phyloP scores from a whole-genome alignment of 1,284 basidiomycete genomes.

The Naganishia liquefaciens region DNA sequence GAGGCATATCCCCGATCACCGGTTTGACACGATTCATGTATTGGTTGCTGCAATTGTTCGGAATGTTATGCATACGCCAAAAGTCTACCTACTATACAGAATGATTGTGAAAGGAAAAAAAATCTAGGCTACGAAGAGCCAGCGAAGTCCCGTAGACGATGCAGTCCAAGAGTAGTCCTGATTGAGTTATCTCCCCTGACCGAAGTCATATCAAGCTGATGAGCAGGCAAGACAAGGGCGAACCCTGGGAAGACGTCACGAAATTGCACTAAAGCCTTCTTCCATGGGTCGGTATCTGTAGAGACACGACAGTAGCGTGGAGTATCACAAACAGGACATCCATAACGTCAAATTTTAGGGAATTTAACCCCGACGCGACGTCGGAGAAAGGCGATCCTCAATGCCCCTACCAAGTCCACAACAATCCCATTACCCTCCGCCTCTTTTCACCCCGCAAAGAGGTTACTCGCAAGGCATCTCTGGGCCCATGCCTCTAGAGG shows the following conservation, averaged over 20 bases:
- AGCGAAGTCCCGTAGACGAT: constrained; percentile 37
- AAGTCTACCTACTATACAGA: constrained; percentile 20
- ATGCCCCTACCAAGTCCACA: constrained; percentile 34
- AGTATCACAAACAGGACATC: constrained; percentile 6
- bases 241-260: constrained; percentile 48
- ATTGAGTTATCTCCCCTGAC: constrained; percentile 52
- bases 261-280: constrained; percentile 57
- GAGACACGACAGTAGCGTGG: constrained; percentile 27
- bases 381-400: constrained; percentile 31
- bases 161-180: constrained; percentile 57
- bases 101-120: constrained; percentile 37
- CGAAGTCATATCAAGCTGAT: constrained; percentile 20
- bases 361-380: constrained; percentile 22
- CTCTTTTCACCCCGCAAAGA: constrained; percentile 21
- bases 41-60: background rate
- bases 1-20: constrained; percentile 2
- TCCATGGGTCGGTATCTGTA: constrained; percentile 31
- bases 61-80: background rate
- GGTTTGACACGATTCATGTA: background rate
- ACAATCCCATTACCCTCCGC: constrained; percentile 27
- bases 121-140: constrained; percentile 50
- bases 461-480: constrained; percentile 26
- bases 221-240: constrained; percentile 16
- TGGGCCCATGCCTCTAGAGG: constrained; percentile 18
- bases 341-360: constrained; percentile 29